Base-by-base conservation (phyloP, 805 yeast genomes). In the Metschnikowia drakensbergensis region DNA sequence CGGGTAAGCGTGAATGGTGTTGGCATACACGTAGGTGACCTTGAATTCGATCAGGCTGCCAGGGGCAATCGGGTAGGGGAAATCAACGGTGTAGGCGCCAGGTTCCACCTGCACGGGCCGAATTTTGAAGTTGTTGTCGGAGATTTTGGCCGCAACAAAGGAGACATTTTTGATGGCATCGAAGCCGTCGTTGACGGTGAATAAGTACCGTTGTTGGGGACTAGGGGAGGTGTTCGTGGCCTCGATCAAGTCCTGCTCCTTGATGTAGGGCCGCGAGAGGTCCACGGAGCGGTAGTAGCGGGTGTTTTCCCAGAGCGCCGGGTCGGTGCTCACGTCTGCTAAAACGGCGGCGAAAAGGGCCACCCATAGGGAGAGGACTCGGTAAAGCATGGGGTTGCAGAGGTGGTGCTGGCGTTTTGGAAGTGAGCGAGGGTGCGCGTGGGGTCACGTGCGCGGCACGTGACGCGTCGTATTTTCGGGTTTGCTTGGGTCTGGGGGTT, bases 41-140 rank as follows among this genome's bases (percentile, higher is more conserved):
- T 69, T 66, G 39, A 92, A 59, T 33, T 74, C 70, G 40, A 74
- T 63, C 30, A 68, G 66, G 25, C 82, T 75, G 32, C 81, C 80
- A 27, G 95, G 87, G 7, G 84, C 77, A 47, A 91, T 68, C 35
- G 94, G 86, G 39, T 72, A 71, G 9, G 88, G 86, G 44, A 90
- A 68, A 32, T 60, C 63, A 29, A 88, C 52, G 49, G 69, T 65
- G 63, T 78, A 83, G 28, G 52, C 49, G 33, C 59, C 50, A 46
- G 50, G 50, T 33, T 38, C 47, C 13, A 60, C 55, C 39, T 59
- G 60, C 10, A 59, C 60, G 28, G 65, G 55, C 38, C 46, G 52
- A 25, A 67, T 49, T 41, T 64, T 66, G 40, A 66, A 51, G 36
- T 60, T 62, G 25, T 26, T 52, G 38, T 65, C 66, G 6, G 49